Base-by-base conservation (phyloP, 345 rosid genomes). In the Linum tenue region DNA sequence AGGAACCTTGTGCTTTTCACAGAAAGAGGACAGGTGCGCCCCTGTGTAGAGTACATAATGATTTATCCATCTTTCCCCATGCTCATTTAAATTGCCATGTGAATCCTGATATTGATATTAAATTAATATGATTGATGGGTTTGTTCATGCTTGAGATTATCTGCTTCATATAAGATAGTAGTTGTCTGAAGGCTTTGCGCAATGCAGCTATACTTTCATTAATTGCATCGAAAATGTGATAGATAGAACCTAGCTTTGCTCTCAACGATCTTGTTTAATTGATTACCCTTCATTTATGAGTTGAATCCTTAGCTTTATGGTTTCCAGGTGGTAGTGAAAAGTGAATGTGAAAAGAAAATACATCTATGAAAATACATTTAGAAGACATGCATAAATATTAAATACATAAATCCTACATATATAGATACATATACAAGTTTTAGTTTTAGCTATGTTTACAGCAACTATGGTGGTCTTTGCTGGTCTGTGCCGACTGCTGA, bases 11-110 rank as follows among this genome's bases (percentile, higher is more conserved):
- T 90, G 55, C 91, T 94, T 58, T 94, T 94, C 77, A 88, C 97
- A 4, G 99, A 94, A 78, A 85, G 89, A 81, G 97, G 99, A 77
- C 99, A 94, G 88, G 99, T 94, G 73, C 11, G 44, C 59, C 58
- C 56, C 31, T 55, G 39, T 50, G 22, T 38, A 37, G 50, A 17
- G 9, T 60, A 35, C 39, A 16, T 3, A 22, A 8, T 5, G 38
- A 50, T 36, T 3, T 7, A 57, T 22, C 50, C 14, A 11, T 64
- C 22, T 48, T 48, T 48, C 44, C 44, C 36, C 42, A 16, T 22
- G 15, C 56, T 66, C 36, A 51, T 37, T 37, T 60, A 9, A 16
- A 55, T 59, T 50, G 15, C 39, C 36, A 3, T 4, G 31, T 57
- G 31, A 22, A 37, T 42, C 63, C 51, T 41, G 39, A 53, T 66